A percentile compares a stretch with the other conserved stretches of the same genome.
Conservation (phyloP, 225 moss, liverwort and hornwort genomes). For the Thuidium tamariscinum region DNA sequence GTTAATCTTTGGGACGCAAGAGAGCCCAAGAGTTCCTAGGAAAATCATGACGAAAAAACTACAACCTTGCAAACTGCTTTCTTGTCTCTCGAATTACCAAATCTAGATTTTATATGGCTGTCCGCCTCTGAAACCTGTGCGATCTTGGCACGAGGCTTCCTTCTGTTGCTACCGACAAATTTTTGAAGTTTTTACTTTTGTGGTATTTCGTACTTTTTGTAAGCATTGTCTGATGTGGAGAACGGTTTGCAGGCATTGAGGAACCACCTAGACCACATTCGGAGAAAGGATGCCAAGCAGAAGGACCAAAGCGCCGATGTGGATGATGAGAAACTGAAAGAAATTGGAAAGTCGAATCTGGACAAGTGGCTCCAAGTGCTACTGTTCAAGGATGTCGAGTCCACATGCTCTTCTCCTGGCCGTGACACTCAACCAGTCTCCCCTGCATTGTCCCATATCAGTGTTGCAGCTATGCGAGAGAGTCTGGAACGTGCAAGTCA, state of each 20-base stretch:
- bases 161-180: too few species aligned
- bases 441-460: conserved; percentile 23
- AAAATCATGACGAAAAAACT: background rate
- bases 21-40: background rate
- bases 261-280: conserved; percentile 18
- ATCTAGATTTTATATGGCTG: too few species aligned
- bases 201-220: background rate
- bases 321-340: conserved; percentile 29
- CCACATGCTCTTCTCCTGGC: conserved; percentile 19
- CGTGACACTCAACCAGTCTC: background rate
- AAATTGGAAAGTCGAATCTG: conserved; percentile 51
- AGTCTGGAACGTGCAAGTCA: conserved; percentile 18
- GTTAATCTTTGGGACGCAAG: background rate
- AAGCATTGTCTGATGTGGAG: background rate
- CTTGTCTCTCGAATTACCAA: too few species aligned
- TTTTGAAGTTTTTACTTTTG: background rate
- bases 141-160: background rate
- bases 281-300: conserved; percentile 2
- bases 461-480: conserved; percentile 25
- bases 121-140: background rate
- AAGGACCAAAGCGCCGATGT: background rate
- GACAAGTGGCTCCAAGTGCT: conserved; percentile 55
- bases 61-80: background rate
- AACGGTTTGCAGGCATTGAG: conserved; percentile 14
- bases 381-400: conserved; percentile 31